Percentiles rank a stretch among this genome's conserved stretches.
Evolutionary conservation across 495 filamentous ascomycete species (phyloP).

Genomic region (Tuber indicum): DNA sequence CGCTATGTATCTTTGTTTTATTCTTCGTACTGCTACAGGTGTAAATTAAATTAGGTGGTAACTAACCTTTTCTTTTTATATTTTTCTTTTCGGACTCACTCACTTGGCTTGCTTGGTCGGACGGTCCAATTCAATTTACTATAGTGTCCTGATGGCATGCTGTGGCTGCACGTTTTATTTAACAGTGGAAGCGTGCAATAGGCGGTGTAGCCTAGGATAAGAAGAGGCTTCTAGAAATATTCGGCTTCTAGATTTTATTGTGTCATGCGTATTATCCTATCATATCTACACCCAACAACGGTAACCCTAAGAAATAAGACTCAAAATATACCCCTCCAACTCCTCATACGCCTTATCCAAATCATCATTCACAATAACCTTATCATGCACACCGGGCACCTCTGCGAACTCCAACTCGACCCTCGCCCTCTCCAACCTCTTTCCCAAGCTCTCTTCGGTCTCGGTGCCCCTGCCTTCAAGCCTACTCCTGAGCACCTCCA

Average conservation of each 20-base stretch:
- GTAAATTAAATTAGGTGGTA: conserved; percentile 1
- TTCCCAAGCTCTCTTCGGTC: conserved; percentile 65
- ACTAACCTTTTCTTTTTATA: not conserved
- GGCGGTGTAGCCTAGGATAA: not conserved
- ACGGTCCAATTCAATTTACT: not conserved
- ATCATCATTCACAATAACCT: conserved; percentile 83
- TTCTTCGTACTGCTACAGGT: not conserved
- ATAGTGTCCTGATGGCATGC: not conserved
- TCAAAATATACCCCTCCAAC: conserved; percentile 59
- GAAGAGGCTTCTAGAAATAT: not conserved
- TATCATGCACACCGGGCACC: conserved; percentile 68
- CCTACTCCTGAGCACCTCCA: conserved; percentile 67
- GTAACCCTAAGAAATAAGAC: not conserved
- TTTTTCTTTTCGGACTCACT: not conserved
- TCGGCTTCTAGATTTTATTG: not conserved
- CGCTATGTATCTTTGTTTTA: not conserved
- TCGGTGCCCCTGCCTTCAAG: conserved; percentile 81
- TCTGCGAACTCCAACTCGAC: conserved; percentile 75
- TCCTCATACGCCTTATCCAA: conserved; percentile 76
- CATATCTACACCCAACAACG: not conserved
- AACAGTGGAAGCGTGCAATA: not conserved
- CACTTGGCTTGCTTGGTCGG: not conserved
- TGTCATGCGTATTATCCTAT: not conserved
- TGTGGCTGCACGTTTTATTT: not conserved
- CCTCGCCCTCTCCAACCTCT: conserved; percentile 69